Evolutionary conservation across 1,139 yeast species (phyloP), one percentile per base, ranked within the genome.

Genomic region (Hyphopichia buzzinii): DNA sequence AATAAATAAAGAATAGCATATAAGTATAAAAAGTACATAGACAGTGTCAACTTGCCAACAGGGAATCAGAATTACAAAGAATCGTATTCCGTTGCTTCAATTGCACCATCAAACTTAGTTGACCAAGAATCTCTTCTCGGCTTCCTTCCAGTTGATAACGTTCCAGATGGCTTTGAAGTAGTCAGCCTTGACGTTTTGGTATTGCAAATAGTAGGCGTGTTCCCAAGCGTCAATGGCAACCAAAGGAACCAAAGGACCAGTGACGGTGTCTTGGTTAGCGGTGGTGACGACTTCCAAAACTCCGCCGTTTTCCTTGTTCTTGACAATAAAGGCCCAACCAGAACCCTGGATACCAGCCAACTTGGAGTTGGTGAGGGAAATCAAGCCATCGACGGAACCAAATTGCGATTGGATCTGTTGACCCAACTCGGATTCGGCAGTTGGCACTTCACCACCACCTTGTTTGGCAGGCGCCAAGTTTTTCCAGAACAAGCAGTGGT

Each of bases 151-250:
- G 60, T 65, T 70, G 48, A 71, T 63, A 28, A 70, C 76, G 41
- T 70, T 62, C 73, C 73, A 69, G 47, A 71, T 67, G 39, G 74
- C 74, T 50, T 69, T 63, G 54, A 71, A 67, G 53, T 71, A 70
- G 47, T 67, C 72, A 24, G 61, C 68, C 57, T 71, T 70, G 42
- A 67, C 72, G 45, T 70, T 71, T 49, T 67, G 73, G 52, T 71
- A 70, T 45, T 71, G 75, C 48, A 70, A 64, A 55, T 71, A 71
- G 55, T 70, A 71, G 39, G 76, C 76, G 46, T 71, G 77, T 50
- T 71, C 76, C 76, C 77, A 71, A 35, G 74, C 73, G 52, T 71
- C 77, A 50, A 71, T 66, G 16, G 73, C 76, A 41, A 71, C 56
- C 49, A 70, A 64, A 14, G 74, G 72, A 36, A 62, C 64, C 37